phyloP scores from a whole-genome alignment of 78 protist genomes.

The Dictyostelium purpureum region DNA sequence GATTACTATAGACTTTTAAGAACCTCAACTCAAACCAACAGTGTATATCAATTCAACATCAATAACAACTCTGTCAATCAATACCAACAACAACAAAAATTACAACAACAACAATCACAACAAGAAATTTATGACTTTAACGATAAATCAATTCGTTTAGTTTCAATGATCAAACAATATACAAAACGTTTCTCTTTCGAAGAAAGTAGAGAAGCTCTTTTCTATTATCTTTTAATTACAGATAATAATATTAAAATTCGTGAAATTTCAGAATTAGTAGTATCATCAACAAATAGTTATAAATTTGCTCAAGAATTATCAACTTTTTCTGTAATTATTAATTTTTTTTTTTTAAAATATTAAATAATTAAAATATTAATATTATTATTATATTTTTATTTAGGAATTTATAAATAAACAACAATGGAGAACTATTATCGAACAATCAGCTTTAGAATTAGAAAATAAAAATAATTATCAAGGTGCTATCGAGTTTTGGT shows the following conservation, averaged over 20 bases:
- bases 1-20: conserved; percentile 11
- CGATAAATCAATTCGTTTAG: not conserved
- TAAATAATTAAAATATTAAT: not conserved
- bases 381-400: not conserved
- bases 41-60: not conserved
- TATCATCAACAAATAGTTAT: conserved; percentile 10
- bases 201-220: conserved; percentile 30
- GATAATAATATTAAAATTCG: not conserved
- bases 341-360: not conserved
- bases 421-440: conserved; percentile 51
- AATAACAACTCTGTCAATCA: not conserved
- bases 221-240: conserved; percentile 46
- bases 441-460: conserved; percentile 26
- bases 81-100: not conserved
- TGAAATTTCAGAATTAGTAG: conserved; percentile 43
- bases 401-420: conserved; percentile 26
- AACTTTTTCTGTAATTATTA: not conserved
- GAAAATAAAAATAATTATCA: conserved; percentile 15
- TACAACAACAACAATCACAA: not conserved
- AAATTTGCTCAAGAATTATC: conserved; percentile 45
- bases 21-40: not conserved
- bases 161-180: conserved; percentile 49
- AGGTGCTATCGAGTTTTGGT: conserved; percentile 43
- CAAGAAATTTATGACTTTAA: conserved; percentile 20
- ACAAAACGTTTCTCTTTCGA: conserved; percentile 29